A percentile compares a stretch with the other conserved stretches of the same genome.
Evolutionary conservation across 176 grass and related monocot genomes (phyloP).

Genomic region (Oryza nivara): DNA sequence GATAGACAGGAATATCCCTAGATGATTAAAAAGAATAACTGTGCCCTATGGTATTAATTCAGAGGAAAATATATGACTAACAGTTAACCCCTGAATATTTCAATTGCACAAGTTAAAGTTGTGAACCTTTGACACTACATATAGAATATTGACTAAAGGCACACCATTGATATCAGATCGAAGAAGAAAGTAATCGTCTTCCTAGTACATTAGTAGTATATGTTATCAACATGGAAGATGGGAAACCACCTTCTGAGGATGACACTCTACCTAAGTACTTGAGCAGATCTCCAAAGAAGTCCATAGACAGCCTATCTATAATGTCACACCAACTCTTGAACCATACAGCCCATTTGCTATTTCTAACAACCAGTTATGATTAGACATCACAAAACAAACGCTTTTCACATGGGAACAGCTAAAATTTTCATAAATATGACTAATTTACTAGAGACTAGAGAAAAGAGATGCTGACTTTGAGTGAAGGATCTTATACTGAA

Average conservation of each 20-base stretch:
- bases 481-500: constrained; percentile 27
- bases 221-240: constrained; percentile 27
- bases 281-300: constrained; percentile 45
- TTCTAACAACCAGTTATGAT: constrained; percentile 52
- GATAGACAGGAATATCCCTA: constrained; percentile 20
- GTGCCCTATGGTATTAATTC: constrained; percentile 21
- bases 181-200: constrained; percentile 34
- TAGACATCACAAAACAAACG: constrained; percentile 34
- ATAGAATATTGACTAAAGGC: background rate
- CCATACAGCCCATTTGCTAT: constrained; percentile 27
- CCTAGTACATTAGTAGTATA: constrained; percentile 33
- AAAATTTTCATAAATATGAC: constrained; percentile 39
- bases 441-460: background rate
- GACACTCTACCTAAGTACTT: constrained; percentile 54
- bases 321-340: constrained; percentile 52
- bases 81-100: constrained; percentile 9
- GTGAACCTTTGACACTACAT: background rate
- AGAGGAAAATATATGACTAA: constrained; percentile 6
- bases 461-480: constrained; percentile 25
- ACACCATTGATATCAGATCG: background rate
- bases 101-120: constrained; percentile 28
- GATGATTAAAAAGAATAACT: background rate
- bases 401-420: constrained; percentile 23
- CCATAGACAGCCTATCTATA: constrained; percentile 45
- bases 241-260: constrained; percentile 41